Conservation (phyloP, 768 basidiomycete species). For the Hygrophorus pudorinus region DNA sequence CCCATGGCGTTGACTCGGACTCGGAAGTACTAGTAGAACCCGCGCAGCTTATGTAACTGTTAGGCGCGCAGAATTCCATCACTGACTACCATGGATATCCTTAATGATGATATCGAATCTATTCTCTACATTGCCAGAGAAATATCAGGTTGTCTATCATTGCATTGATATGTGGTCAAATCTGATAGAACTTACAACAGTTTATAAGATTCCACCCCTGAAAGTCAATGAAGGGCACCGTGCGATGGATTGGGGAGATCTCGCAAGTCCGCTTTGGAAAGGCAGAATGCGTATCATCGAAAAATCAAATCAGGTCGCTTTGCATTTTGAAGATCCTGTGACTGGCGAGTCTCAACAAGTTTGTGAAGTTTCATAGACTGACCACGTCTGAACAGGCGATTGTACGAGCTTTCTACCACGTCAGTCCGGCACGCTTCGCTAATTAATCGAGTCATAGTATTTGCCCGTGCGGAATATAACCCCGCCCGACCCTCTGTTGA, state of each 20-base stretch:
- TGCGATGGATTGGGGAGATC: slow-evolving; percentile 88
- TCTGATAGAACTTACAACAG: slow-evolving; percentile 26
- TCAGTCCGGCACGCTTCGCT: neutral
- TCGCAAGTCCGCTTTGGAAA: slow-evolving; percentile 80
- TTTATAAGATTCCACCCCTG: slow-evolving; percentile 86
- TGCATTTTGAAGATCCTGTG: slow-evolving; percentile 73
- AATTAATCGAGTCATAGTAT: slow-evolving; percentile 38
- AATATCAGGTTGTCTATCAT: slow-evolving; percentile 58
- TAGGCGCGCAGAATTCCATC: too few relatives aligned
- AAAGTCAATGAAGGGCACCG: slow-evolving; percentile 84
- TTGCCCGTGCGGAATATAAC: slow-evolving; percentile 82
- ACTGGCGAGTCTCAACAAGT: slow-evolving; percentile 45
- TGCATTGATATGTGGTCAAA: slow-evolving; percentile 8
- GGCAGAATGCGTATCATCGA: slow-evolving; percentile 83
- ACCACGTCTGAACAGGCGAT: slow-evolving; percentile 40
- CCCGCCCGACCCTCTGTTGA: slow-evolving; percentile 77
- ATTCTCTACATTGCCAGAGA: slow-evolving; percentile 86
- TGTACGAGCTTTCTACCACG: slow-evolving; percentile 32
- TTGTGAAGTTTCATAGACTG: neutral
- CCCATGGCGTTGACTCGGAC: slow-evolving; percentile 28
- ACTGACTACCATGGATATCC: slow-evolving; percentile 8
- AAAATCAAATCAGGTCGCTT: slow-evolving; percentile 50
- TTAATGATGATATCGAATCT: slow-evolving; percentile 75
- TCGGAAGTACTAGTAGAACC: too few relatives aligned
- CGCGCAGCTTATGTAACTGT: too few relatives aligned